Evolutionary conservation across 495 filamentous ascomycete species (phyloP).

Genomic region (Aspergillus biplanus): DNA sequence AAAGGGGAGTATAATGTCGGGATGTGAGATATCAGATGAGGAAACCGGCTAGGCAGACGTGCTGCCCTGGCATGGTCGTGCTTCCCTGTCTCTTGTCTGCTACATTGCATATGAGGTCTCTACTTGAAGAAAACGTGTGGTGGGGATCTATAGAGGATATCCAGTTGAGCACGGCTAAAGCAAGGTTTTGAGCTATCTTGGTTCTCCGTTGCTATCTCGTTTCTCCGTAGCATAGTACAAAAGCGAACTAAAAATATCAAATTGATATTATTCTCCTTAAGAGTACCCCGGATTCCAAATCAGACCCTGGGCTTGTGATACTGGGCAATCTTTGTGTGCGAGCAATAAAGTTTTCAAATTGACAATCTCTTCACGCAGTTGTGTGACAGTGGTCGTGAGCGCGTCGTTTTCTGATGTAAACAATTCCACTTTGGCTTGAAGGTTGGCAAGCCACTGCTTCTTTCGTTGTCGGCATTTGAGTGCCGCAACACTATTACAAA

Average conservation of each 20-base stretch:
- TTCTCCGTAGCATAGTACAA: not conserved
- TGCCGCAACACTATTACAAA: slow-evolving; percentile 80
- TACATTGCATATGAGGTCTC: slow-evolving; percentile 8
- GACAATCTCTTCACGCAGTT: slow-evolving; percentile 90
- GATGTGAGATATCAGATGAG: slow-evolving; percentile 8
- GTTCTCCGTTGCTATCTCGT: slow-evolving; percentile 8
- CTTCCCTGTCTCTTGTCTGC: not conserved
- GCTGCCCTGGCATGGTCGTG: not conserved
- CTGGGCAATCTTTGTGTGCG: slow-evolving; percentile 95
- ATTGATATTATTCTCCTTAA: slow-evolving; percentile 17
- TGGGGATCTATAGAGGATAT: not conserved
- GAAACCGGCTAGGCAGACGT: not conserved
- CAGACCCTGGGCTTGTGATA: slow-evolving; percentile 85
- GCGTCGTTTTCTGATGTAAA: slow-evolving; percentile 90
- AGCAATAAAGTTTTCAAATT: slow-evolving; percentile 91
- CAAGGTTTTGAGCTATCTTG: slow-evolving; percentile 16
- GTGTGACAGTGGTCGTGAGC: slow-evolving; percentile 78
- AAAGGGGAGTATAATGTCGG: not conserved
- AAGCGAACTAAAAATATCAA: not conserved
- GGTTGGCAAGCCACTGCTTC: slow-evolving; percentile 97
- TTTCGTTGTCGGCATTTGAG: slow-evolving; percentile 97
- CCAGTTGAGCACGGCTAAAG: slow-evolving; percentile 5
- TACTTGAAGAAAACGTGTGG: not conserved
- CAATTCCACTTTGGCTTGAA: slow-evolving; percentile 92
- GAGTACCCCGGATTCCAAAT: slow-evolving; percentile 23